Base-by-base conservation (phyloP, 306 rosid species). In the Cicer bijugum region DNA sequence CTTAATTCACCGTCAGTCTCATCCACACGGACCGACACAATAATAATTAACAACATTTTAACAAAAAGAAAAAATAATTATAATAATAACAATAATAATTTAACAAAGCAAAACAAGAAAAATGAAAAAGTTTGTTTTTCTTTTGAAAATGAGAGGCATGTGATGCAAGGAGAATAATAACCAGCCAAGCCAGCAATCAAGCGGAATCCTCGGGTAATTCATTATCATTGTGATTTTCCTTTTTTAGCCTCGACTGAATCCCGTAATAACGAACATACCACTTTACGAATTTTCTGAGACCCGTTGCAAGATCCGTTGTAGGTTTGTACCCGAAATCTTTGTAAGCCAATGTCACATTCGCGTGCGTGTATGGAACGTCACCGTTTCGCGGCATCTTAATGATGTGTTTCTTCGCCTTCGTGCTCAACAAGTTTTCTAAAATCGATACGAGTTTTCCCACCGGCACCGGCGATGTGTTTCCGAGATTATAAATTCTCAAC, bases 191-290 rank as follows among this genome's bases (percentile, higher is more conserved):
- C 2, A 69, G 38, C 57, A 57, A 84, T 92, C 84, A 92, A 71
- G 85, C 85, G 81, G 97, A 88, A 71, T 84, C 86, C 60, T 81
- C 89, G 87, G 88, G 84, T 1, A 20, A 79, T 9, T 62, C 82
- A 59, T 8, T 60, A 60, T 7, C 46, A 14, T 6, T 8, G 0
- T 15, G 85, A 5, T 0, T 75, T 86, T 79, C 95, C 93, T 45
- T 83, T 85, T 86, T 88, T 35, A 77, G 81, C 90, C 91, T 87
- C 6, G 82, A 7, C 3, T 90, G 87, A 1, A 90, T 81, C 40
- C 98, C 97, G 28, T 92, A 92, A 87, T 92, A 92, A 39, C 92
- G 72, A 6, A 87, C 87, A 47, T 92, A 92, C 98, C 98, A 92
- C 84, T 88, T 92, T 0, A 86, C 97, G 81, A 92, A 92, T 79